phyloP scores from a whole-genome alignment of 1,284 basidiomycete species.

The Coriolopsis trogii region DNA sequence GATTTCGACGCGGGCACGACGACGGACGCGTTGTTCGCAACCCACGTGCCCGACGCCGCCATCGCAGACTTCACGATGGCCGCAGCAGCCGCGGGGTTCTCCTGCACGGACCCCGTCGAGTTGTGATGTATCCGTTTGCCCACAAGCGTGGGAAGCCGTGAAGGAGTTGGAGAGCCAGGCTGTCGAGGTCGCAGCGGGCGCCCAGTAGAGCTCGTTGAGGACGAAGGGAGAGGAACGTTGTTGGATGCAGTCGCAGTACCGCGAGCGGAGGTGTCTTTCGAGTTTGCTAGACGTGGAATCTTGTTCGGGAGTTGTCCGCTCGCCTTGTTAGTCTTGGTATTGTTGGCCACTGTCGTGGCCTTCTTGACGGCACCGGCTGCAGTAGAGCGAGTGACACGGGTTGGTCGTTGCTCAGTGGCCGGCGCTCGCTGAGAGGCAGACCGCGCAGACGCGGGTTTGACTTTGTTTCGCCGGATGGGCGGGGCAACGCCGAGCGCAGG shows the following conservation, averaged over 20 bases:
- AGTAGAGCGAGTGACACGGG: slow-evolving; percentile 76
- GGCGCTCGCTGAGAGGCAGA: slow-evolving; percentile 48
- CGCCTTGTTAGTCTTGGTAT: slow-evolving; percentile 30
- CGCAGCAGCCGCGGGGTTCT: slow-evolving; percentile 45
- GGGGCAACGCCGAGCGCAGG: slow-evolving; percentile 59
- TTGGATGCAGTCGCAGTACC: slow-evolving; percentile 40
- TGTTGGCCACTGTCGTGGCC: slow-evolving; percentile 39
- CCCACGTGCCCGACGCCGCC: slow-evolving; percentile 63
- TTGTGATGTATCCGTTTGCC: slow-evolving; percentile 54
- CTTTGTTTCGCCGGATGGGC: slow-evolving; percentile 37
- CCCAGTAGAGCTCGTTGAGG: slow-evolving; percentile 33
- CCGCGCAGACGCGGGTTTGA: slow-evolving; percentile 46
- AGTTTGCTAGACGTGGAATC: slow-evolving; percentile 74
- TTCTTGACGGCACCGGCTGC: slow-evolving; percentile 53
- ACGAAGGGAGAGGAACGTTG: slow-evolving; percentile 28
- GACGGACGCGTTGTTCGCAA: slow-evolving; percentile 69
- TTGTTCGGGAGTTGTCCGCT: slow-evolving; percentile 66
- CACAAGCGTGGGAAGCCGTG: slow-evolving; percentile 70
- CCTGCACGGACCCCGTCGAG: slow-evolving; percentile 51
- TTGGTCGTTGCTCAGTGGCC: slow-evolving; percentile 67
- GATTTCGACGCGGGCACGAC: slow-evolving; percentile 69
- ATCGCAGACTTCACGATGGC: slow-evolving; percentile 29
- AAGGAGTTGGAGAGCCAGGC: slow-evolving; percentile 66
- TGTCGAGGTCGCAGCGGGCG: slow-evolving; percentile 32
- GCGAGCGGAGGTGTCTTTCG: slow-evolving; percentile 52